Percentiles rank a stretch among this genome's conserved stretches.
Evolutionary conservation across 352 stramenopile species (phyloP).

Genomic region (Globisporangium solare): DNA sequence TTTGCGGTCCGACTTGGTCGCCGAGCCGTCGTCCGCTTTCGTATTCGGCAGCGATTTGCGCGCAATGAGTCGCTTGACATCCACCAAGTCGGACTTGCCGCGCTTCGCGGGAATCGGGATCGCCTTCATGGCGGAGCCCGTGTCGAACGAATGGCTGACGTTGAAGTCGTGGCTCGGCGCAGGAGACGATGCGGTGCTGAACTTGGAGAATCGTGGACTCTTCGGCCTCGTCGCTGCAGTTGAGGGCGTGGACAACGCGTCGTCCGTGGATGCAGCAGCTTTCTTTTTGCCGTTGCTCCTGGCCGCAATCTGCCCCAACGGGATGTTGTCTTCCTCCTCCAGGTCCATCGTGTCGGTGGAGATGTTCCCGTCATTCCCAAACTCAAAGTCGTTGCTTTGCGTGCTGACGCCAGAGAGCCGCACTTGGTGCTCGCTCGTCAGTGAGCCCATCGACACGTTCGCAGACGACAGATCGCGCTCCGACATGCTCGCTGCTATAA

Average conservation of each 20-base stretch:
- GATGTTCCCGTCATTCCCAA: conserved; percentile 13
- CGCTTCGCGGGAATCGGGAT: conserved; percentile 22
- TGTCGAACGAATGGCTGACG: conserved; percentile 19
- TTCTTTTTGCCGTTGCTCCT: conserved; percentile 1
- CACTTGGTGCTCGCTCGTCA: conserved; percentile 43
- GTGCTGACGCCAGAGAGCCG: conserved; percentile 32
- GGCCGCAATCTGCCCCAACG: not conserved
- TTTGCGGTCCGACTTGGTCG: conserved; percentile 7
- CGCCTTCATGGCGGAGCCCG: conserved; percentile 20
- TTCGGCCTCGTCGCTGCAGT: conserved; percentile 5
- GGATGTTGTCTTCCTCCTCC: conserved; percentile 8
- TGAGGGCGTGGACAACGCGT: not conserved
- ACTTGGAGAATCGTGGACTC: conserved; percentile 13
- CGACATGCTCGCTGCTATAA: conserved; percentile 21
- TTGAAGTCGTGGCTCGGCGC: conserved; percentile 16
- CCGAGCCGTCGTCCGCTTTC: not conserved
- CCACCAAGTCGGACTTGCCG: conserved; percentile 16
- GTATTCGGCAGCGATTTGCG: conserved; percentile 13
- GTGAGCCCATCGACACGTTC: conserved; percentile 42
- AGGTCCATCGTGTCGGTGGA: conserved; percentile 21
- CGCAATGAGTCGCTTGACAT: conserved; percentile 10
- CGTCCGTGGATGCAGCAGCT: not conserved
- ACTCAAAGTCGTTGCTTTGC: conserved; percentile 26
- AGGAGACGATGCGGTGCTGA: conserved; percentile 16
- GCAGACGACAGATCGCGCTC: conserved; percentile 34